phyloP scores from a whole-genome alignment of 2,329 filamentous ascomycete species.

The Samsoniella hepiali region DNA sequence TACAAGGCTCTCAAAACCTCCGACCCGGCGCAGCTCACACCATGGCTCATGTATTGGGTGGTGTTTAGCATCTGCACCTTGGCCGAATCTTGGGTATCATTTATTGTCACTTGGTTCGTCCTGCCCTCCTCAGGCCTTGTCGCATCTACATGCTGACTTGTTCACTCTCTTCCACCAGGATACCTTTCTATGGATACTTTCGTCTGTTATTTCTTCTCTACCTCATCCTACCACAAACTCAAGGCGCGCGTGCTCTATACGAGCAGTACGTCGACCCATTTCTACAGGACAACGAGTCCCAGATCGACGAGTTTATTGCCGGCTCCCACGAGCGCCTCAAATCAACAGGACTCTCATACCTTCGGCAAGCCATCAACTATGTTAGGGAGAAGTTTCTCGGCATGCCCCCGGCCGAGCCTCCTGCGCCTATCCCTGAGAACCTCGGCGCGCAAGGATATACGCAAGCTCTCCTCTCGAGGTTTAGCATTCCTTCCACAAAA shows the following conservation, averaged over 20 bases:
- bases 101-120: constrained; percentile 74
- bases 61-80: constrained; percentile 79
- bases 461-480: constrained; percentile 77
- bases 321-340: constrained; percentile 75
- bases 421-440: constrained; percentile 39
- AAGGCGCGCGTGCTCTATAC: constrained; percentile 85
- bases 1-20: constrained; percentile 96
- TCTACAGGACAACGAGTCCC: constrained; percentile 77
- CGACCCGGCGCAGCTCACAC: constrained; percentile 82
- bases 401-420: constrained; percentile 54
- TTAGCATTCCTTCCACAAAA: constrained; percentile 73
- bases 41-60: constrained; percentile 99
- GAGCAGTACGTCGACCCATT: constrained; percentile 83
- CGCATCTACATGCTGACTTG: constrained; percentile 3
- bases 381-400: constrained; percentile 77
- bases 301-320: constrained; percentile 89
- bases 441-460: constrained; percentile 61
- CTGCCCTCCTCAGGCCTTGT: not conserved
- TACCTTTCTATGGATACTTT: constrained; percentile 92
- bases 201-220: constrained; percentile 86
- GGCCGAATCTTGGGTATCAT: constrained; percentile 82
- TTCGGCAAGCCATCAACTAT: constrained; percentile 67
- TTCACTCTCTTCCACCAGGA: constrained; percentile 43
- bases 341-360: constrained; percentile 70
- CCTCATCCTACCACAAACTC: constrained; percentile 95